Evolutionary conservation across 2,329 filamentous ascomycete genomes (phyloP), one percentile per base, ranked within the genome.

Genomic region (Ophiostoma himal-ulmi): DNA sequence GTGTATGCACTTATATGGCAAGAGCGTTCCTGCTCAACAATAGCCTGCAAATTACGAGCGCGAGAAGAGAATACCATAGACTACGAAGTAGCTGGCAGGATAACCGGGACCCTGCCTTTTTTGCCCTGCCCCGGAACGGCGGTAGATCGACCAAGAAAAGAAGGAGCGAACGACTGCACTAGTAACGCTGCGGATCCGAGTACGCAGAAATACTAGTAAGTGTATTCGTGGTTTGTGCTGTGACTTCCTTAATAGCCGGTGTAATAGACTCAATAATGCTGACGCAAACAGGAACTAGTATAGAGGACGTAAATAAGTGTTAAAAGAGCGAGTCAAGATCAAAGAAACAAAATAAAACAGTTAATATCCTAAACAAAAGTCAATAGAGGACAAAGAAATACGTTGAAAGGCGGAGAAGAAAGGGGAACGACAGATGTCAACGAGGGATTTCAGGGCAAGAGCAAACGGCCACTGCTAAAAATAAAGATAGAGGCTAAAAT

Each of bases 71-170:
- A 30, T 30, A 26, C n/a, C 22, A 26, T 30, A 30, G 3, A 30
- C 5, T 60, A 34, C 54, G 14, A 8, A 7, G 57, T 64, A 37
- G 60, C 30, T 36, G 17, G 30, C 30, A 64, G 30, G 26, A 36
- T 34, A 37, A 11, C 26, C 36, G 57, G 57, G 30, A 39, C 5
- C 44, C 14, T 20, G 3, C 41, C 41, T 6, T 44, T 8, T 39
- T n/a, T 60, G n/a, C 30, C 26, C 57, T 62, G 57, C 22, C 8
- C 57, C 66, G 66, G 66, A 68, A 52, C 67, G 67, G 67, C 67
- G 48, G 67, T 68, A 68, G 67, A 68, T 57, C 67, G 68, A 44
- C 68, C 36, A 68, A 52, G 48, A 68, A 22, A 41, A 57, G 52
- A 36, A 68, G 44, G 48, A 41, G 41, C 34, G 3, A 68, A 68